Evolutionary conservation across 192 early-diverging fungal species (phyloP), one percentile per base, ranked within the genome.

Genomic region (Coemansia sp.): DNA sequence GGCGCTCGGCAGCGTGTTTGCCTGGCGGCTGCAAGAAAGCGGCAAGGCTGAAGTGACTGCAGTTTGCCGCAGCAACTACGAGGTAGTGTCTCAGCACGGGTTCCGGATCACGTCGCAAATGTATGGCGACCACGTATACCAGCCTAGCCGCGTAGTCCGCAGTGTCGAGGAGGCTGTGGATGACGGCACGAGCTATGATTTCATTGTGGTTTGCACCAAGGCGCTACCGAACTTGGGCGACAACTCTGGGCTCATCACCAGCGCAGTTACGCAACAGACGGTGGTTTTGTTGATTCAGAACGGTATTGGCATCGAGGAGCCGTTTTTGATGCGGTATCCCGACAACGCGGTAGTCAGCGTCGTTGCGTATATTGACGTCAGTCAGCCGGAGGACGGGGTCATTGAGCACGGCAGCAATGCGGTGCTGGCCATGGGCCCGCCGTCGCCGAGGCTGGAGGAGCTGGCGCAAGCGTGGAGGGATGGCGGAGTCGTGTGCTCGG

Each of bases 221-320:
- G 89, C 89, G 39, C 58, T 92, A 58, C 89, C 91, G 32, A 83
- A 87, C 31, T 66, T 88, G 0, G 81, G 82, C 65, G 85, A 87
- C 58, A 81, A 86, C 44, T 78, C 84, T 14, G 79, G 86, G 7
- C 77, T 89, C 7, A 89, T 92, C 62, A 79, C 77, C 0, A 82
- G 87, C 17, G 84, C 88, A 11, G 85, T 86, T 5, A n/a, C 21
- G 4, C 75, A 69, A 1, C 51, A 74, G 11, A 89, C 90, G 7
- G 44, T 70, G 11, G 89, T 92, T 44, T 74, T 92, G 12, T 53
- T 91, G 63, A 89, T 92, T 37, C 91, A 92, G 73, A 92, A 92
- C 68, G 91, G 91, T 7, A 82, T 92, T 23, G 89, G 85, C 0
- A 80, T 90, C 44, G 91, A 92, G 63, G 83, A 86, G 4, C 84